A percentile compares a stretch with the other conserved stretches of the same genome.
Evolutionary conservation across 169 alveolate species (phyloP).

Genomic region (Plasmodium reichenowi): DNA sequence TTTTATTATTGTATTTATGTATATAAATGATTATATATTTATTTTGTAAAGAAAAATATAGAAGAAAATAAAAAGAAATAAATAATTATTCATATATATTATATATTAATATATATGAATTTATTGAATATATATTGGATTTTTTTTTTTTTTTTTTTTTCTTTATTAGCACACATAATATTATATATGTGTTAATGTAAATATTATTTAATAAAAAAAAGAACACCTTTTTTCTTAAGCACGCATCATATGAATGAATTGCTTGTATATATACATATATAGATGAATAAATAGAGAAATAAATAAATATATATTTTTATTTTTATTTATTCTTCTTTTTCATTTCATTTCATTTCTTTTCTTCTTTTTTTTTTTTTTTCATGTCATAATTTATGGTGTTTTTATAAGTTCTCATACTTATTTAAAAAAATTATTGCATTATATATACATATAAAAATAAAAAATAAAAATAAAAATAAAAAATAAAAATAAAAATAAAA

Average conservation of each 20-base stretch:
- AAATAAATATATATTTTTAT: not conserved
- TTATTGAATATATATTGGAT: too few relatives aligned
- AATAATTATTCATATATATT: not conserved
- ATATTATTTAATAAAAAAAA: constrained; percentile 26
- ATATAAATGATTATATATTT: not conserved
- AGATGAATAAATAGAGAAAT: not conserved
- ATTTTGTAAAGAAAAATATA: not conserved
- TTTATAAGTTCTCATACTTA: constrained; percentile 1
- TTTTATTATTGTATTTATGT: not conserved
- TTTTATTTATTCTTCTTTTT: not conserved
- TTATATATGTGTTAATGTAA: constrained; percentile 1
- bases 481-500: not conserved
- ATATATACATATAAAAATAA: not conserved
- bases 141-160: not conserved
- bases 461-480: not conserved
- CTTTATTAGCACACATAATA: not conserved
- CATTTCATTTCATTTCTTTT: not conserved
- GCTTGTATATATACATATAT: constrained; percentile 14
- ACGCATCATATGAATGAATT: constrained; percentile 54
- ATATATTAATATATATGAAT: not conserved
- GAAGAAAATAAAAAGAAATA: not conserved
- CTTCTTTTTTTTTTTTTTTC: not conserved
- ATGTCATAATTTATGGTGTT: constrained; percentile 10
- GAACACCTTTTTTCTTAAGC: not conserved
- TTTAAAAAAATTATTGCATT: not conserved